Evolutionary conservation across 495 filamentous ascomycete species (phyloP), one percentile per base, ranked within the genome.

Genomic region (Hypoxylon intermedium): DNA sequence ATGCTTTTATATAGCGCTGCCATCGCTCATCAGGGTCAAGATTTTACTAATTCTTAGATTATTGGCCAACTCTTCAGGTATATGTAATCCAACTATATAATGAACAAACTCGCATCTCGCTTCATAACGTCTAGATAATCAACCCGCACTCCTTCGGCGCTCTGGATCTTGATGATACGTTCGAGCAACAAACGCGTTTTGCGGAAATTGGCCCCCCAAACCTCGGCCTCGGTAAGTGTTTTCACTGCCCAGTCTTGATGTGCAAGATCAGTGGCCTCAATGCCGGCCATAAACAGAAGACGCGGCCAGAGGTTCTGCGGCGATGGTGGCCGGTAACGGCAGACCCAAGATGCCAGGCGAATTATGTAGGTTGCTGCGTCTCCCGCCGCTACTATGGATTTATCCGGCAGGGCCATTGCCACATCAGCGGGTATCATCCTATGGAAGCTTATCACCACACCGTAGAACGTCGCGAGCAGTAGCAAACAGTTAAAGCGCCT

Each of bases 261-360:
- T 3, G 21, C 50, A 15, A 61, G 9, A 36, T 61, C 58, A 5
- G 28, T 61, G 15, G 58, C 54, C 28, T 61, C 58, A 30, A 61
- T 61, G n/a, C 58, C 58, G 1, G 58, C 58, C 5, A 54, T 11
- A 19, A 61, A 61, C 9, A 61, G 28, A 34, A 61, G 26, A 7
- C 58, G 58, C 0, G 58, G 58, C 58, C 58, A 61, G 15, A 61
- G 28, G 18, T 61, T 61, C 23, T 61, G 58, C 6, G 58, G 58
- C 5, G 58, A 61, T 15, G 58, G 50, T 9, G 58, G 21, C 7
- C 58, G 58, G 16, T 44, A 44, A 9, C 58, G 50, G 21, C 19
- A 5, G 26, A 54, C 58, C 41, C 51, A 54, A 12, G 43, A 61
- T 30, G 58, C 50, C 12, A 61, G 30, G 13, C 58, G 58, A 24